Conservation (phyloP, 305 asterid genomes). For the Nicotiana rustica region DNA sequence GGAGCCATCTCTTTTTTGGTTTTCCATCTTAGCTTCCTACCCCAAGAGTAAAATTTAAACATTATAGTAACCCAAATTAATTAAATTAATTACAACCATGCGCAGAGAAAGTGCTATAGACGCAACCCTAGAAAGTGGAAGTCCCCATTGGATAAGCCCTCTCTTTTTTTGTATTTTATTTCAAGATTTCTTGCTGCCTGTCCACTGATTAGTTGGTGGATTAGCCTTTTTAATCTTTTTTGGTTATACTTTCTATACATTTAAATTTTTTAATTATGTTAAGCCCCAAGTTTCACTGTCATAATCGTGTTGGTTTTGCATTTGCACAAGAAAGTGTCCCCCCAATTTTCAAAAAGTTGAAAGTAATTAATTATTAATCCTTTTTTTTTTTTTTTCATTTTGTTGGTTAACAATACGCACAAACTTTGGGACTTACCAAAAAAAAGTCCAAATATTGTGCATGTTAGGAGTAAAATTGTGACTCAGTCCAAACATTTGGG, state of each 20-base stretch:
- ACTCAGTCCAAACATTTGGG: neutral
- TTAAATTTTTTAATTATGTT: constrained; percentile 12
- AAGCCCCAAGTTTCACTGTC: constrained; percentile 39
- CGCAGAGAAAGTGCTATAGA: constrained; percentile 12
- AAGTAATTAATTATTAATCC: neutral
- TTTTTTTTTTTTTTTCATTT: neutral
- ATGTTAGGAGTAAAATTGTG: neutral
- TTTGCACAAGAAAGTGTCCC: constrained; percentile 24
- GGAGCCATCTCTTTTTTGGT: neutral
- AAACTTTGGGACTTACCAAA: too few relatives aligned
- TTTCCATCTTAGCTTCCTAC: neutral
- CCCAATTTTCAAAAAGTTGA: neutral
- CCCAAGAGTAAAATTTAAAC: neutral
- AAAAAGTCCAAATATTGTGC: neutral
- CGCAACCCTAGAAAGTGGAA: constrained; percentile 38
- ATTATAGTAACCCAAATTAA: constrained; percentile 2
- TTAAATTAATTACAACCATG: constrained; percentile 1
- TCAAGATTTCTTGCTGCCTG: constrained; percentile 26
- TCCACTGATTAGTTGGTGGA: constrained; percentile 42
- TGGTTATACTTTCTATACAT: constrained; percentile 4
- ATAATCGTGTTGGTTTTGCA: constrained; percentile 45
- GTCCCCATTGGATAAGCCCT: constrained; percentile 33
- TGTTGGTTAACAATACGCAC: neutral
- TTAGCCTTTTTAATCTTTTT: constrained; percentile 25
- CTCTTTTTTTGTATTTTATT: constrained; percentile 19